Evolutionary conservation across 495 filamentous ascomycete genomes (phyloP), one percentile per base, ranked within the genome.

Genomic region (Penicillium egyptiacum): DNA sequence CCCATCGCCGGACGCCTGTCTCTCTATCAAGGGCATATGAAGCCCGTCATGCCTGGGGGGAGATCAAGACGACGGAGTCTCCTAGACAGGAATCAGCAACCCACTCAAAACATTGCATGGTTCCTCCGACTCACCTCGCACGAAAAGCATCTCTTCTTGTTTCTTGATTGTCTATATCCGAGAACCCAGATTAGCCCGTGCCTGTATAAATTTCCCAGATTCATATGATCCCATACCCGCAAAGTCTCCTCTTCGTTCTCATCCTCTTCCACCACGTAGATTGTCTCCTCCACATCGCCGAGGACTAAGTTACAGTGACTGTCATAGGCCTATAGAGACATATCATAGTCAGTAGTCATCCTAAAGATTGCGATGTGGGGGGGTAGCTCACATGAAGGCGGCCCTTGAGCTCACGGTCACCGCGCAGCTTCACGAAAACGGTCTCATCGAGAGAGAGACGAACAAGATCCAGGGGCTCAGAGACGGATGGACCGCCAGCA

Each of bases 91-190:
- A 26, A 45, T 55, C 11, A 63, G 61, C 55, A 61, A 61, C 53
- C 31, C n/a, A 12, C 49, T 22, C 23, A 33, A 35, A 4, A 47
- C 28, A 33, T 16, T 45, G 19, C 8, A 33, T 26, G 12, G 17
- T 25, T 55, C 10, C 1, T 9, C 12, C 33, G 26, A 75, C 83
- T 52, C 71, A 96, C 93, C 94, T 88, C 94, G 79, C 25, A 98
- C 94, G 67, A 99, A 99, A n/a, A 99, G 76, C 94, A 98, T 99
- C 69, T 98, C 95, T 41, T 91, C 92, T 66, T 96, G 93, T 75
- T 95, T 96, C 72, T 91, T 94, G 54, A 92, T 85, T 11, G 91
- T 96, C 92, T 96, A 58, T 35, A 51, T 44, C 26, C 31, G 35
- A n/a, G 52, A 40, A 17, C 53, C 17, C 33, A 43, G n/a, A 41